Percentiles rank a stretch among this genome's conserved stretches.
Conservation (phyloP, 768 basidiomycete species). For the Russula compacta region DNA sequence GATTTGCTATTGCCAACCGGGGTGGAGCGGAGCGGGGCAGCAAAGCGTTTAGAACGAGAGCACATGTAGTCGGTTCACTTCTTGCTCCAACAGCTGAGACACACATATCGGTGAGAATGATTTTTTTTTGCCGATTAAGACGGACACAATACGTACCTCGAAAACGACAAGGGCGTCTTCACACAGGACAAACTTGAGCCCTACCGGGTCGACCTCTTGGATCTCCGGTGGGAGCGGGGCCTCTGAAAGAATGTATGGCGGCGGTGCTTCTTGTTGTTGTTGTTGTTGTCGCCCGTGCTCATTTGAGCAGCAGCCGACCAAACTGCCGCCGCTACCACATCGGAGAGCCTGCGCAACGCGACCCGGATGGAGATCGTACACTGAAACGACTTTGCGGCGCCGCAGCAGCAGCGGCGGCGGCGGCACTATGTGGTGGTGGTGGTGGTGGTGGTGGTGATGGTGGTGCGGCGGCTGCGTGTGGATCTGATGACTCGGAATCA, state of each 20-base stretch:
- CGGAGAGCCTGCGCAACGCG: neutral
- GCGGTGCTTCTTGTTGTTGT: no score
- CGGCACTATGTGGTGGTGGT: no score
- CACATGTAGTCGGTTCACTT: neutral
- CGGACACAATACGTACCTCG: no score
- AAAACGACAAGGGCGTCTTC: neutral
- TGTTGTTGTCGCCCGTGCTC: neutral
- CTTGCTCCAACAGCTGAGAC: neutral
- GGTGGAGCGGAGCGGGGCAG: no score
- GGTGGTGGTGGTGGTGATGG: no score
- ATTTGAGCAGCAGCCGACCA: neutral
- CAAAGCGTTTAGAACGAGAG: neutral
- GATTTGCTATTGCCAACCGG: no score
- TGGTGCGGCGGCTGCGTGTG: no score
- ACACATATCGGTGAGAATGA: neutral
- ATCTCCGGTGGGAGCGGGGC: neutral
- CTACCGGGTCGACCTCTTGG: constrained; percentile 1
- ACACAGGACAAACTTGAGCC: neutral
- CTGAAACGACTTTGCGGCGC: neutral
- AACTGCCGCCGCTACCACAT: neutral
- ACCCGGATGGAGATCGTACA: neutral
- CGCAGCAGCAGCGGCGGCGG: no score
- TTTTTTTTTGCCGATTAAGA: no score
- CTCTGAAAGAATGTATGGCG: neutral
- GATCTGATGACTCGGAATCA: no score